Percentiles rank a stretch among this genome's conserved stretches.
phyloP scores from a whole-genome alignment of 495 filamentous ascomycete species.

The Aspergillus avenaceus region DNA sequence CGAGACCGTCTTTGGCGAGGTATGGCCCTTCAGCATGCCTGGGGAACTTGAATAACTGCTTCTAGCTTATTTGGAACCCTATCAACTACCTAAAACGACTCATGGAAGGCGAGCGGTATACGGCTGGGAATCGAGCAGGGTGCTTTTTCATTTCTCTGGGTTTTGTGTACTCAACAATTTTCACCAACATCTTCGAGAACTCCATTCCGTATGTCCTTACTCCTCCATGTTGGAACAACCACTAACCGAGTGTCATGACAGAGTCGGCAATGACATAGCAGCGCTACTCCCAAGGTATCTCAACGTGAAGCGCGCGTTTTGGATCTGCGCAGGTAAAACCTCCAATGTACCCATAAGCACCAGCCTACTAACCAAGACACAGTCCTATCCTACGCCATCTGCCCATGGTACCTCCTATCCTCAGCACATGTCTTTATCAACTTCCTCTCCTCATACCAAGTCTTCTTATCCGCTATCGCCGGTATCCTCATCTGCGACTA shows the following conservation, averaged over 20 bases:
- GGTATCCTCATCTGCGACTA: conserved; percentile 30
- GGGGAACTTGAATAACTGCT: no score
- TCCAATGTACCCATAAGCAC: neutral
- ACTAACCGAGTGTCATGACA: conserved; percentile 2
- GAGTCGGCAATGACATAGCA: conserved; percentile 29
- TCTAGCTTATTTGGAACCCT: conserved; percentile 25
- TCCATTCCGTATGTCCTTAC: conserved; percentile 20
- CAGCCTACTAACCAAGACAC: neutral
- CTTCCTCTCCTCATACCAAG: conserved; percentile 30
- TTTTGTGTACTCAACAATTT: conserved; percentile 24
- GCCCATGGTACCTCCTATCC: conserved; percentile 31
- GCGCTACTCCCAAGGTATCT: conserved; percentile 27
- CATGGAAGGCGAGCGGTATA: conserved; percentile 27
- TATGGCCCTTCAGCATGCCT: no score
- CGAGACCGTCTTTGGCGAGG: conserved; percentile 20
- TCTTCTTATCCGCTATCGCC: conserved; percentile 31
- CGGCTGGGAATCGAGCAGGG: conserved; percentile 7
- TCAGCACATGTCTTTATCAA: conserved; percentile 28
- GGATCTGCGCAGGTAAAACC: conserved; percentile 24
- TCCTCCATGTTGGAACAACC: neutral
- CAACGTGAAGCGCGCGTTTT: conserved; percentile 26
- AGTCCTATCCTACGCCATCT: conserved; percentile 28
- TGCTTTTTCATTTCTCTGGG: conserved; percentile 19
- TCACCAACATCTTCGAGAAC: conserved; percentile 27
- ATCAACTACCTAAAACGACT: conserved; percentile 20